A percentile compares a stretch with the other conserved stretches of the same genome.
Conservation (phyloP, 2,329 filamentous ascomycete species). For the Shiraia sp. region DNA sequence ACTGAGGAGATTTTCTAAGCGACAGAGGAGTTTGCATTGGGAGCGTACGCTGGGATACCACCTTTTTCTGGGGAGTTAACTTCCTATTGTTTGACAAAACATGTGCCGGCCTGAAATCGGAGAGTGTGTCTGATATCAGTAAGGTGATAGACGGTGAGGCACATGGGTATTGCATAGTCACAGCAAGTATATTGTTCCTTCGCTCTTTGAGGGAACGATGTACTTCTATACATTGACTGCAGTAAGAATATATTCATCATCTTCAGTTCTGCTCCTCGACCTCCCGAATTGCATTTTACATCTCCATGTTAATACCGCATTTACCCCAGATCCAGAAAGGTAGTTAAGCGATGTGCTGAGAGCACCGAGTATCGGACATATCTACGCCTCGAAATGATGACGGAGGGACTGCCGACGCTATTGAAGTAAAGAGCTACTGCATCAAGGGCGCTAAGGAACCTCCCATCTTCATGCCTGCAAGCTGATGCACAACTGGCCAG, state of each 20-base stretch:
- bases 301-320: too few species aligned
- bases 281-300: too few species aligned
- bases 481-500: not conserved
- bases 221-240: not conserved
- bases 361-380: too few species aligned
- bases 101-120: constrained; percentile 9
- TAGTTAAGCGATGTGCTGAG: too few species aligned
- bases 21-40: constrained; percentile 32
- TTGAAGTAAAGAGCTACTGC: too few species aligned
- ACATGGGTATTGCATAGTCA: constrained; percentile 1
- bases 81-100: constrained; percentile 23
- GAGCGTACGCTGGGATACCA: constrained; percentile 39
- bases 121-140: too few species aligned
- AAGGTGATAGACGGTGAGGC: not conserved
- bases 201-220: not conserved
- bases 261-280: too few species aligned
- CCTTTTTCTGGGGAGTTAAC: constrained; percentile 20
- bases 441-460: not conserved
- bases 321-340: too few species aligned
- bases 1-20: constrained; percentile 17
- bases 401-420: too few species aligned
- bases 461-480: not conserved
- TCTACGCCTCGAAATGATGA: not conserved
- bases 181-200: not conserved
- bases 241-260: not conserved